These are phyloP conservation scores for Aspergillus candidus DNA, from an alignment of 2,329 filamentous ascomycete genomes.

Conservation along the genomic window DNA sequence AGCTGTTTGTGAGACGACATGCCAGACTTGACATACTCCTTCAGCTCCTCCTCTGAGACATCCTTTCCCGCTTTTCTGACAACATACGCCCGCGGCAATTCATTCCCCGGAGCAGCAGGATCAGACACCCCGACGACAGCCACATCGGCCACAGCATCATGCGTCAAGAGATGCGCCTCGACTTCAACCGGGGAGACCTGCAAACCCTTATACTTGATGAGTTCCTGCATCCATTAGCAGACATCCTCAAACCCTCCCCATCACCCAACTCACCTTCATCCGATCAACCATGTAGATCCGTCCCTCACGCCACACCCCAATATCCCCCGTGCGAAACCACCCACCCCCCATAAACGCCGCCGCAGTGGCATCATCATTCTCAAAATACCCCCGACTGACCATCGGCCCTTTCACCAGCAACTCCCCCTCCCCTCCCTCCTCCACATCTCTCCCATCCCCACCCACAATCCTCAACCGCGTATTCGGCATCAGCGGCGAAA, in stretches of 20 bases:
- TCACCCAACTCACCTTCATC: constrained; percentile 8
- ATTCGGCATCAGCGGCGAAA: constrained; percentile 12
- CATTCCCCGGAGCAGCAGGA: constrained; percentile 10
- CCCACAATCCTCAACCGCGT: constrained; percentile 10
- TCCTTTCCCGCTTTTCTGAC: constrained; percentile 4
- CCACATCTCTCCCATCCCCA: constrained; percentile 5
- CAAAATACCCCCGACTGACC: constrained; percentile 11
- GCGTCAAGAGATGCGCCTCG: constrained; percentile 10
- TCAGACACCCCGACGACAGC: constrained; percentile 11
- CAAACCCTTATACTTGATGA: constrained; percentile 15
- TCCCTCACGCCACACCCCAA: constrained; percentile 8
- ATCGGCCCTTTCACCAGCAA: constrained; percentile 12
- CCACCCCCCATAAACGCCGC: constrained; percentile 8
- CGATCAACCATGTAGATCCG: constrained; percentile 12
- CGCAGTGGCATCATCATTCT: constrained; percentile 9
- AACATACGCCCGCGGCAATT: constrained; percentile 12
- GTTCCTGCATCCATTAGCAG: constrained; percentile 5
- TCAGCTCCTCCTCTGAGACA: constrained; percentile 7
- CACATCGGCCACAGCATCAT: constrained; percentile 9
- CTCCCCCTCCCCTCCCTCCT: constrained; percentile 7
- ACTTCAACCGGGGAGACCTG: constrained; percentile 14
- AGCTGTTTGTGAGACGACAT: constrained; percentile 11
- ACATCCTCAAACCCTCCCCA: background rate
- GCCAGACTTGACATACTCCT: constrained; percentile 8
- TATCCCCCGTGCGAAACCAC: constrained; percentile 13